These are phyloP conservation scores for Lasiosphaeriaceae sp. DNA, from an alignment of 495 filamentous ascomycete species.

Conservation along the genomic window DNA sequence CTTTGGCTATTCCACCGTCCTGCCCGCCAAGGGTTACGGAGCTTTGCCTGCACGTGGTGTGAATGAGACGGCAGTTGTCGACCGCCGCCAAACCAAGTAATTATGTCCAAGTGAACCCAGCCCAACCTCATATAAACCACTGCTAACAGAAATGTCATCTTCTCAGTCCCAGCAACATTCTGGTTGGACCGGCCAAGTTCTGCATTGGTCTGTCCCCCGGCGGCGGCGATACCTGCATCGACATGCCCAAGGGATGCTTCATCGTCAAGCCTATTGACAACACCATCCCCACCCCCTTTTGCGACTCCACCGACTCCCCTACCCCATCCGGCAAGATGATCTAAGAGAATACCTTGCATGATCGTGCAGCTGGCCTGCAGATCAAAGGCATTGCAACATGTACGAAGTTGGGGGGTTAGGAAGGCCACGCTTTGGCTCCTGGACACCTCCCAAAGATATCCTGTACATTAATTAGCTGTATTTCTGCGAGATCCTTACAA, in stretches of 20 bases:
- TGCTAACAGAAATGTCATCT: not conserved
- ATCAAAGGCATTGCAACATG: too few species aligned
- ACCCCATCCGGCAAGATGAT: not conserved
- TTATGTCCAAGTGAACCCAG: not conserved
- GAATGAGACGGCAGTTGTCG: not conserved
- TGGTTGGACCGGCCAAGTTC: not conserved
- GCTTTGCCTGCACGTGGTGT: not conserved
- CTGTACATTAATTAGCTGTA: too few species aligned
- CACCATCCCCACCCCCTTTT: not conserved
- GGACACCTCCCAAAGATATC: too few species aligned
- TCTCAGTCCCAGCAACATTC: not conserved
- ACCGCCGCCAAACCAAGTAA: not conserved
- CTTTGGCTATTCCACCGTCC: not conserved
- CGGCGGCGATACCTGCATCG: not conserved
- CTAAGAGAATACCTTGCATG: too few species aligned
- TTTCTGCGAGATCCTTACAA: too few species aligned
- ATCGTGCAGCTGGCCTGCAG: too few species aligned
- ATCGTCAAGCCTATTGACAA: not conserved
- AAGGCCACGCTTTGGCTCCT: too few species aligned
- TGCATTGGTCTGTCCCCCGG: not conserved
- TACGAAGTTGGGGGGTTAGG: too few species aligned
- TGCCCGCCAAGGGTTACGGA: not conserved
- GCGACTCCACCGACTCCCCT: not conserved
- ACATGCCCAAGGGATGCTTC: not conserved
- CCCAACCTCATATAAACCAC: not conserved